Percentiles rank a stretch among this genome's conserved stretches.
Conservation (phyloP, 768 basidiomycete species). For the Candolleomyces eurysporus region DNA sequence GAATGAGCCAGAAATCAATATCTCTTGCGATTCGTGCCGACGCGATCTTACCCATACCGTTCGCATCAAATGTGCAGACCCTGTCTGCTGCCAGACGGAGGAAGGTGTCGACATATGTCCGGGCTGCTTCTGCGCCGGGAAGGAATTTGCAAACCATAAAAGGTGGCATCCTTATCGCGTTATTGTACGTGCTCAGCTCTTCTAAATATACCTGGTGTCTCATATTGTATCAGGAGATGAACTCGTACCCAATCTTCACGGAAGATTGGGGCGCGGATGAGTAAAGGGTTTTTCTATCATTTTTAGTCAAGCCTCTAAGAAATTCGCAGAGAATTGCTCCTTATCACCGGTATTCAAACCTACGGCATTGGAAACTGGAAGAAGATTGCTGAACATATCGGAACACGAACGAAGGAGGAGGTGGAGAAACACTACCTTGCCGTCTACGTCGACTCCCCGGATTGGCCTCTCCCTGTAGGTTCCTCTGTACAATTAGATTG, state of each 20-base stretch:
- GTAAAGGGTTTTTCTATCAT: constrained; percentile 41
- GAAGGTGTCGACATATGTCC: constrained; percentile 93
- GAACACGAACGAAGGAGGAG: constrained; percentile 91
- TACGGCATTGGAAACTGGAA: constrained; percentile 97
- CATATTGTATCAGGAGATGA: constrained; percentile 66
- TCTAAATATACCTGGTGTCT: constrained; percentile 6
- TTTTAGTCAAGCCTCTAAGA: neutral
- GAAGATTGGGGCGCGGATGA: constrained; percentile 99
- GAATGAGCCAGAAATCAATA: constrained; percentile 80
- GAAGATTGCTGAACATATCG: constrained; percentile 92
- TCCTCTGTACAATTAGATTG: neutral
- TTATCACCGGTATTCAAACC: constrained; percentile 83
- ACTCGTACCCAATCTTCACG: constrained; percentile 93
- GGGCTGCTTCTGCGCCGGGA: constrained; percentile 87
- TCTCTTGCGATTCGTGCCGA: constrained; percentile 80
- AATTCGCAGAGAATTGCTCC: constrained; percentile 70
- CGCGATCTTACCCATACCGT: constrained; percentile 95
- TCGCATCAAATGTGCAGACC: constrained; percentile 93
- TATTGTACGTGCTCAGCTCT: constrained; percentile 53
- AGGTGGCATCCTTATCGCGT: constrained; percentile 88
- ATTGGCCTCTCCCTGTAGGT: constrained; percentile 82
- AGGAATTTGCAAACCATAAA: constrained; percentile 84
- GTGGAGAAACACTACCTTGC: constrained; percentile 85
- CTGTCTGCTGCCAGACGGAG: constrained; percentile 51
- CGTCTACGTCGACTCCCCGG: constrained; percentile 74